Evolutionary conservation across 2,329 filamentous ascomycete genomes (phyloP).

Genomic region (Clarireedia paspali): DNA sequence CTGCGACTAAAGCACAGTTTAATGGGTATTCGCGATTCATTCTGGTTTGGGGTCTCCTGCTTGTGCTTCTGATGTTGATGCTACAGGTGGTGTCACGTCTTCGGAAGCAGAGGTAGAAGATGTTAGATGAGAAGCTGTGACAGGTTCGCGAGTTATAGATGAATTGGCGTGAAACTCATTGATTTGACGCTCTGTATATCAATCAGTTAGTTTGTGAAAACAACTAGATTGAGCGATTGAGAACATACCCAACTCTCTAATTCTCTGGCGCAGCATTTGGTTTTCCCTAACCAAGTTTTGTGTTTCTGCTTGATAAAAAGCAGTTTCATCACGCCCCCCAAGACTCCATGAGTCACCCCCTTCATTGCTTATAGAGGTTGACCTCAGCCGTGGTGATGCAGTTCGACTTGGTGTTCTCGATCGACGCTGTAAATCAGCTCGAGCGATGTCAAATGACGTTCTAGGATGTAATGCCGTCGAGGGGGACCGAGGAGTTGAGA

Average conservation of each 20-base stretch:
- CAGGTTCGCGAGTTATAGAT: slow-evolving; percentile 26
- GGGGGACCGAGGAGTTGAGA: slow-evolving; percentile 45
- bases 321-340: slow-evolving; percentile 63
- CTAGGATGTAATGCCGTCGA: slow-evolving; percentile 35
- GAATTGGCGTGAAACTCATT: slow-evolving; percentile 24
- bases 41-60: slow-evolving; percentile 15
- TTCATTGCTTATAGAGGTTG: slow-evolving; percentile 52
- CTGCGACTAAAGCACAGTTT: background rate
- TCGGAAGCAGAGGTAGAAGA: slow-evolving; percentile 27
- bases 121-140: slow-evolving; percentile 25
- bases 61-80: background rate
- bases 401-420: slow-evolving; percentile 53
- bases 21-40: slow-evolving; percentile 3
- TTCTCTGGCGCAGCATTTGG: slow-evolving; percentile 71
- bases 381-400: slow-evolving; percentile 46
- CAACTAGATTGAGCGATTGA: background rate
- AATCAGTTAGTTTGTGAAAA: slow-evolving; percentile 6
- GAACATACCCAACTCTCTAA: slow-evolving; percentile 60
- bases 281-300: slow-evolving; percentile 73
- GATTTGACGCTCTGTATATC: slow-evolving; percentile 24
- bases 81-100: slow-evolving; percentile 7
- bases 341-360: slow-evolving; percentile 51
- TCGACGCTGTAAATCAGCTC: slow-evolving; percentile 45
- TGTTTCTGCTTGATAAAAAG: slow-evolving; percentile 77
- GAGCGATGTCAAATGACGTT: slow-evolving; percentile 51